Percentiles rank a stretch among this genome's conserved stretches.
Conservation (phyloP, 1,139 yeast species). For the Blastobotrys indianensis region DNA sequence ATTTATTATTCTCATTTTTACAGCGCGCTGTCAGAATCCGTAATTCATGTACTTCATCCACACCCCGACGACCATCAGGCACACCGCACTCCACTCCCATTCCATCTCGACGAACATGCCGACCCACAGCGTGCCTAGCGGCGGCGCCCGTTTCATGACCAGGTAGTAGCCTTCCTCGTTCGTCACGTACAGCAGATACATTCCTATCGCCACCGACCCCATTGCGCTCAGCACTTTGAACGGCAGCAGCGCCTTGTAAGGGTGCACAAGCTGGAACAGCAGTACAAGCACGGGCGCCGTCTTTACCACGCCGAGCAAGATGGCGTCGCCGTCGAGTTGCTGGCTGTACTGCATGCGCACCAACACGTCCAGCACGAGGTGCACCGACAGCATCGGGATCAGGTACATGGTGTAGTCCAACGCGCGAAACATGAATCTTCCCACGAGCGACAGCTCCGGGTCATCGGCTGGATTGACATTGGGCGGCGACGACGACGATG, state of each 20-base stretch:
- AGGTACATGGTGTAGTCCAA: slow-evolving; percentile 31
- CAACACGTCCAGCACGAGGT: slow-evolving; percentile 31
- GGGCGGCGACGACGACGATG: not conserved
- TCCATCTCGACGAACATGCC: slow-evolving; percentile 39
- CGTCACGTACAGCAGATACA: slow-evolving; percentile 32
- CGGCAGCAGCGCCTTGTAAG: slow-evolving; percentile 17
- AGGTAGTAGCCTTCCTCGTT: slow-evolving; percentile 37
- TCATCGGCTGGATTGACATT: slow-evolving; percentile 13
- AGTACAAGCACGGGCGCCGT: slow-evolving; percentile 29
- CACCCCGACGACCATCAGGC: slow-evolving; percentile 28
- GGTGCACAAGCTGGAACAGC: slow-evolving; percentile 28
- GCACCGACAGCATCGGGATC: slow-evolving; percentile 32
- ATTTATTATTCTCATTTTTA: slow-evolving; percentile 3
- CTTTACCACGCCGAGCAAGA: slow-evolving; percentile 22
- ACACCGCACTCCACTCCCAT: slow-evolving; percentile 33
- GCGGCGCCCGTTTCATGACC: slow-evolving; percentile 38
- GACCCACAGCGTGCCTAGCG: slow-evolving; percentile 38
- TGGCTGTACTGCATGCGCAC: slow-evolving; percentile 33
- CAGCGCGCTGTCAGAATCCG: slow-evolving; percentile 13
- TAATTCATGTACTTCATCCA: slow-evolving; percentile 31
- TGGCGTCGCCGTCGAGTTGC: slow-evolving; percentile 20
- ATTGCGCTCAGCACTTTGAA: slow-evolving; percentile 24
- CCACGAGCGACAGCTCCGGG: slow-evolving; percentile 23
- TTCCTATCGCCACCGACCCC: slow-evolving; percentile 29
- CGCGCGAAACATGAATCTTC: slow-evolving; percentile 25